Base-by-base conservation (phyloP, 331 rosid genomes). In the Telfairia occidentalis region DNA sequence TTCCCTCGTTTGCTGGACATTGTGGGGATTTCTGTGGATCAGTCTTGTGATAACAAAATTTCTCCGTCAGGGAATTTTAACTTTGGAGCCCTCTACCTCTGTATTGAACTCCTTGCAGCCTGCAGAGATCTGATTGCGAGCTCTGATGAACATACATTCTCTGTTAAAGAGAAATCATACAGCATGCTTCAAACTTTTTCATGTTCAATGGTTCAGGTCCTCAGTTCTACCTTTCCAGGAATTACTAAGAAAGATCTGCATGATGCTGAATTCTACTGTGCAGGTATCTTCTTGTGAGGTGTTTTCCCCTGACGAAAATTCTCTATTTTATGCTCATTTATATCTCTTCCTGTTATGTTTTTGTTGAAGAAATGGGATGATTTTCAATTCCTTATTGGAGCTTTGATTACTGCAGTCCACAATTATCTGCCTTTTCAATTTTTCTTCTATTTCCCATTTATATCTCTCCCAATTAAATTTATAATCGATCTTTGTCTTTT, bases 61-160 rank as follows among this genome's bases (percentile, higher is more conserved):
- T 72, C 77, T 32, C 65, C 77, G 50, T 74, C 82, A 29, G 71
- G 49, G 37, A 75, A 77, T 71, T 65, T 83, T 19, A 85, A 88
- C 79, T 86, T 86, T 80, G 98, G 96, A 81, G 89, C 84, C 80
- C 92, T 94, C 74, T 94, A 94, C 87, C 92, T 94, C 77, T 90
- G 87, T 45, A 76, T 86, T 37, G 93, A 94, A 73, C 84, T 94
- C 40, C 87, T 94, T 76, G 73, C 83, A 23, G 97, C 96, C 49
- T 87, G 81, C 85, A 83, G 84, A 78, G 89, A 88, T 74, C 78
- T 91, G 83, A 79, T 85, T 78, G 73, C 74, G 34, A 75, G 38
- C 54, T 87, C 82, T 63, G 80, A 85, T 32, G 84, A 82, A 72
- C 70, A 77, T 43, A 71, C 79, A 13, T 74, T 80, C 79, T 77